phyloP scores from a whole-genome alignment of 495 filamentous ascomycete species.

The Xylona heveae region DNA sequence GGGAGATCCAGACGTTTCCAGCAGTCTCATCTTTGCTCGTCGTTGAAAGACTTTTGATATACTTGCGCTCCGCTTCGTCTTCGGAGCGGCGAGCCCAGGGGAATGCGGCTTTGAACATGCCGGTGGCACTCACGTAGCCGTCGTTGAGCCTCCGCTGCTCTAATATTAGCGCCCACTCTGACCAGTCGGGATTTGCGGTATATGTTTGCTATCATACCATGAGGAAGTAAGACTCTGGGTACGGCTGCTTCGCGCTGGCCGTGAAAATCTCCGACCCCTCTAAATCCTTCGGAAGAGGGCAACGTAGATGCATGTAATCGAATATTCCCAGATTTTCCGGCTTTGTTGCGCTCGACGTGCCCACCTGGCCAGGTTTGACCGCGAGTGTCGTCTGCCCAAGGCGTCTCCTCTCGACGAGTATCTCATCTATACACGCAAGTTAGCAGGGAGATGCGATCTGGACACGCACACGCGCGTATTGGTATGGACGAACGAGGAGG shows the following conservation, averaged over 20 bases:
- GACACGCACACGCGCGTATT: constrained; percentile 3
- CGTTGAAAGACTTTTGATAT: constrained; percentile 51
- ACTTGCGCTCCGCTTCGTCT: constrained; percentile 69
- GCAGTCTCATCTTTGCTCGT: constrained; percentile 84
- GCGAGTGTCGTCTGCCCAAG: constrained; percentile 80
- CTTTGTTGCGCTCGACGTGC: constrained; percentile 42
- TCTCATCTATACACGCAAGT: constrained; percentile 38
- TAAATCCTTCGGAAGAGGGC: constrained; percentile 72
- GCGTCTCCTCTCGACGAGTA: constrained; percentile 66
- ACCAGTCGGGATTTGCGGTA: not conserved
- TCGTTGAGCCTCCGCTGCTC: constrained; percentile 69
- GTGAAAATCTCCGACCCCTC: constrained; percentile 79
- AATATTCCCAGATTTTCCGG: constrained; percentile 58
- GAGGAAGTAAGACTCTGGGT: constrained; percentile 80
- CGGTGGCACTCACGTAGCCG: constrained; percentile 85
- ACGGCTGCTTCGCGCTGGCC: constrained; percentile 25
- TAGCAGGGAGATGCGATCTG: constrained; percentile 10
- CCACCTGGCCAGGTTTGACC: constrained; percentile 47
- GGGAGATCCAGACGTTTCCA: constrained; percentile 90
- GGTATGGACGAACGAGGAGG: constrained; percentile 30
- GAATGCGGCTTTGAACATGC: constrained; percentile 99
- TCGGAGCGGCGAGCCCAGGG: constrained; percentile 74
- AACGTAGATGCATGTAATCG: constrained; percentile 88
- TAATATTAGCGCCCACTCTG: not conserved
- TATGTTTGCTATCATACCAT: constrained; percentile 39